These are phyloP conservation scores for Candida piceae DNA, from an alignment of 805 yeast genomes.

Conservation along the genomic window DNA sequence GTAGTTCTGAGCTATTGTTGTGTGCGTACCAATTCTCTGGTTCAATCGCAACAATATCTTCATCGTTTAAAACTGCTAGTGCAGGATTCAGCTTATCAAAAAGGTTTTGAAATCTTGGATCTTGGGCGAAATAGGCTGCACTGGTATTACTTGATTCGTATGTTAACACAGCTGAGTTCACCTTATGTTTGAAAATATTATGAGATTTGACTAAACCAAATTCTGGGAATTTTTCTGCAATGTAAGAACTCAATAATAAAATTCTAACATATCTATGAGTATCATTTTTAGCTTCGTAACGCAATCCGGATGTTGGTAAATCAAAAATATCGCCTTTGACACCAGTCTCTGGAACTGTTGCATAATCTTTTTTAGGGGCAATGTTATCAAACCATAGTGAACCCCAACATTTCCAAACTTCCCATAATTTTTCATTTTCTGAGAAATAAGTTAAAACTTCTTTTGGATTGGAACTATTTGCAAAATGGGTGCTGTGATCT, in stretches of 20 bases:
- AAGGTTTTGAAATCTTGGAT: constrained; percentile 19
- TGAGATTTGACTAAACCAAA: constrained; percentile 50
- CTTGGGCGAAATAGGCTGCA: constrained; percentile 22
- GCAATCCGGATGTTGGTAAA: constrained; percentile 59
- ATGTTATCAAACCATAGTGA: constrained; percentile 71
- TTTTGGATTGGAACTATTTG: constrained; percentile 16
- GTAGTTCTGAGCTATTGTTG: constrained; percentile 15
- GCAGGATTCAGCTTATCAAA: constrained; percentile 15
- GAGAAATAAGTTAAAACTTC: constrained; percentile 46
- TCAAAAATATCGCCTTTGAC: constrained; percentile 57
- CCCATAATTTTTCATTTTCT: constrained; percentile 60
- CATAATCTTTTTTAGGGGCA: constrained; percentile 47
- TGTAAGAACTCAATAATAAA: constrained; percentile 42
- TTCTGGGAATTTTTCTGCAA: constrained; percentile 44
- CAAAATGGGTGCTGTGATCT: constrained; percentile 7
- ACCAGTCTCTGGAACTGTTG: constrained; percentile 48
- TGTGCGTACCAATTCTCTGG: constrained; percentile 14
- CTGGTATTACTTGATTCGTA: constrained; percentile 17
- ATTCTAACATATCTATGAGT: constrained; percentile 49
- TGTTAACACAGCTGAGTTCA: constrained; percentile 1
- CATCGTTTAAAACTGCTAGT: constrained; percentile 4
- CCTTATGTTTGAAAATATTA: constrained; percentile 38
- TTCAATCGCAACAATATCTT: background rate
- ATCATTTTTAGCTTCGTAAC: constrained; percentile 41
- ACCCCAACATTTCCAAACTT: constrained; percentile 85